Evolutionary conservation across 2,329 filamentous ascomycete genomes (phyloP).

Genomic region (Monilinia fructicola): DNA sequence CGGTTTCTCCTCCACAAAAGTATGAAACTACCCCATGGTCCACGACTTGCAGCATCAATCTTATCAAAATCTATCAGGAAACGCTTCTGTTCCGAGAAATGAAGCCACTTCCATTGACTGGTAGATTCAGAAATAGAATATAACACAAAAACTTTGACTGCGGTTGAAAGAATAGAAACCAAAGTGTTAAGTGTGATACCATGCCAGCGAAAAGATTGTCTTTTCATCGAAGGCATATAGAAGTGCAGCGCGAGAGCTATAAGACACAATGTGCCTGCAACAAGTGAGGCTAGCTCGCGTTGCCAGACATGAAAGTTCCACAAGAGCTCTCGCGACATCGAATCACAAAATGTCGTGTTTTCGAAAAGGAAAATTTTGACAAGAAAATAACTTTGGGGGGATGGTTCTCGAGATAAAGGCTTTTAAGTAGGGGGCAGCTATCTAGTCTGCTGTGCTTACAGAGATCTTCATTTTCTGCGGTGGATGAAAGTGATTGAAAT

Average conservation of each 20-base stretch:
- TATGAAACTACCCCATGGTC: conserved; percentile 14
- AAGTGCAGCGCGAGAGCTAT: conserved; percentile 15
- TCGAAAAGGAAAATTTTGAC: neutral
- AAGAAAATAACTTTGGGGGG: neutral
- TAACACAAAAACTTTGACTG: conserved; percentile 12
- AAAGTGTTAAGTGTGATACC: conserved; percentile 10
- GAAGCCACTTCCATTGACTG: conserved; percentile 16
- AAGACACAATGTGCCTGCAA: conserved; percentile 5
- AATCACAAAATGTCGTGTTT: neutral
- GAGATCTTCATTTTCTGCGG: neutral
- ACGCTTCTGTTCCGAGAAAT: conserved; percentile 3
- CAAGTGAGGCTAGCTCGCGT: conserved; percentile 11
- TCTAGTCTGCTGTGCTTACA: neutral
- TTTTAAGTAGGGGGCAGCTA: neutral
- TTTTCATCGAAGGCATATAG: conserved; percentile 6
- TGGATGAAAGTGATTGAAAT: neutral
- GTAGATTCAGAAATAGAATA: conserved; percentile 14
- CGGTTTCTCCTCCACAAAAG: conserved; percentile 14
- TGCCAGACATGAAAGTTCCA: conserved; percentile 13
- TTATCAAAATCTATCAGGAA: conserved; percentile 12
- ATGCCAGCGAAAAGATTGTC: conserved; percentile 10
- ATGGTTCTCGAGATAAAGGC: neutral
- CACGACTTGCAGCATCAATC: conserved; percentile 12
- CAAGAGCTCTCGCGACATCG: conserved; percentile 12
- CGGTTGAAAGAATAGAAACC: conserved; percentile 13